A percentile compares a stretch with the other conserved stretches of the same genome.
These are phyloP conservation scores for Heliamphora pulchella DNA, from an alignment of 179 eudicot species.

Conservation along the genomic window DNA sequence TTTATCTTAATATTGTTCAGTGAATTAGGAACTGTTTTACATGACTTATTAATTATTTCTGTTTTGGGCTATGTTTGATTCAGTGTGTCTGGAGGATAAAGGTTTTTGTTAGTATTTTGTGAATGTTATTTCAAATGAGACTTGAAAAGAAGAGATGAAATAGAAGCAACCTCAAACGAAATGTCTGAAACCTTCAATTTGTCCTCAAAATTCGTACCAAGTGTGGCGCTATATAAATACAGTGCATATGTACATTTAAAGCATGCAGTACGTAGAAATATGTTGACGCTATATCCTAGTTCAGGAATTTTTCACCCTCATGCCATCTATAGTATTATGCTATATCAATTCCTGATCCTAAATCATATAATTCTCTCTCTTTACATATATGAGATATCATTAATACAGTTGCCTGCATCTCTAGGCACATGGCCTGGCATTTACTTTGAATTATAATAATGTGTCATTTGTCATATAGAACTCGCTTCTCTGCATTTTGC, in stretches of 20 bases:
- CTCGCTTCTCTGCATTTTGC: neutral
- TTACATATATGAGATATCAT: too few species aligned
- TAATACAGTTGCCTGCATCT: neutral
- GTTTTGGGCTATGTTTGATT: neutral
- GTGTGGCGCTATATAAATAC: neutral
- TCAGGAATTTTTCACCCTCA: neutral
- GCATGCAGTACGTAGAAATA: neutral
- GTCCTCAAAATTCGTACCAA: neutral
- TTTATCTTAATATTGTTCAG: too few species aligned
- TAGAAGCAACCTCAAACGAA: slow-evolving; percentile 3
- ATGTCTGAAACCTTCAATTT: neutral
- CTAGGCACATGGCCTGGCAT: neutral
- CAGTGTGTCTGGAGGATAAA: neutral
- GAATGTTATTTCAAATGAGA: neutral
- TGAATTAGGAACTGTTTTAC: too few species aligned
- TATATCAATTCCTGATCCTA: neutral
- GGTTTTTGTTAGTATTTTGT: neutral
- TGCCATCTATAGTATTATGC: neutral
- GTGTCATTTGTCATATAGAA: neutral
- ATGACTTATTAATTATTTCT: neutral
- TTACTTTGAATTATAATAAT: neutral
- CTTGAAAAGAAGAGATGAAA: slow-evolving; percentile 7
- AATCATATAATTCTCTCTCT: neutral
- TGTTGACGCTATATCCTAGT: neutral
- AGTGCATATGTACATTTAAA: neutral